phyloP scores from a whole-genome alignment of 78 protist genomes.

The Guillardia theta region DNA sequence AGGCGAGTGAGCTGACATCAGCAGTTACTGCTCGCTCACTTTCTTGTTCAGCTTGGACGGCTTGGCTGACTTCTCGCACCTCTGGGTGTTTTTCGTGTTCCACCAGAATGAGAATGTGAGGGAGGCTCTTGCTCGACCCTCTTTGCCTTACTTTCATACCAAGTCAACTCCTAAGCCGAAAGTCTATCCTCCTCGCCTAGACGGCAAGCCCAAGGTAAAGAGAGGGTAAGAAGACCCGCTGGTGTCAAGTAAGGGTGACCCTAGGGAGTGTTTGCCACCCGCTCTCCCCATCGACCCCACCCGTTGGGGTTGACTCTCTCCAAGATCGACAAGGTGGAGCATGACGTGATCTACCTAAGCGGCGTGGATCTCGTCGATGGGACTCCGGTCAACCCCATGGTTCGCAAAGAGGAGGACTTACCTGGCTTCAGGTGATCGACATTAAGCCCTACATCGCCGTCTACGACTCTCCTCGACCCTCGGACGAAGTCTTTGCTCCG shows the following conservation, averaged over 20 bases:
- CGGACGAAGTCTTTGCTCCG: no score
- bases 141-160: no score
- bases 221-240: background rate
- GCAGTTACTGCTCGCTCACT: no score
- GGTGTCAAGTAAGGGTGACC: background rate
- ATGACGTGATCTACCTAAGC: background rate
- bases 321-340: conserved; percentile 44
- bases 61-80: conserved; percentile 57
- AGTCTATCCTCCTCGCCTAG: conserved; percentile 13
- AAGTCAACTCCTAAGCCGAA: background rate
- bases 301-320: conserved; percentile 44
- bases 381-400: background rate
- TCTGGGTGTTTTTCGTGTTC: conserved; percentile 77
- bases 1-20: no score
- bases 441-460: conserved; percentile 43
- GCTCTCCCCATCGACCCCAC: conserved; percentile 62
- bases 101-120: conserved; percentile 48
- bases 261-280: conserved; percentile 54
- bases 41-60: no score
- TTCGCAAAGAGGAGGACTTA: background rate
- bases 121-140: no score
- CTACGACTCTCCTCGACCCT: background rate
- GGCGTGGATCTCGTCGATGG: conserved; percentile 37
- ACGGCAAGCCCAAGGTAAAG: background rate
- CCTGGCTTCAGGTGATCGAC: background rate